Evolutionary conservation across 225 moss, liverwort and hornwort species (phyloP).

Genomic region (Pseudisothecium myosuroides): DNA sequence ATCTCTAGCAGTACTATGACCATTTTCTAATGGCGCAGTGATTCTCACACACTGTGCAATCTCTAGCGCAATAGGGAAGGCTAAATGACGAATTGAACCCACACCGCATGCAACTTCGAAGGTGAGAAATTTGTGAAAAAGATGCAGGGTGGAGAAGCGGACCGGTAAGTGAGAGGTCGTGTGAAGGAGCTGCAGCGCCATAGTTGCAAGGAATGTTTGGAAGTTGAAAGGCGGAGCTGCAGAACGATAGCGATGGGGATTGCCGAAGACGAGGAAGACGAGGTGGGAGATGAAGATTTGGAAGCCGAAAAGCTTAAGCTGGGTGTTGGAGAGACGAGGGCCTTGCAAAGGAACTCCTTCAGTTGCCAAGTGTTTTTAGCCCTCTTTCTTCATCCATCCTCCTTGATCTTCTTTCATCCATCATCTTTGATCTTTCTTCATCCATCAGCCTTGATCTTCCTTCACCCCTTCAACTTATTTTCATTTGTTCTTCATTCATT

Average conservation of each 20-base stretch:
- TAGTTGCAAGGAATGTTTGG: neutral
- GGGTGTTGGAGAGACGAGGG: neutral
- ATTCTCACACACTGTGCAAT: neutral
- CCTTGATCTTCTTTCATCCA: no score
- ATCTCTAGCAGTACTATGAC: neutral
- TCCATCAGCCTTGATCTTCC: neutral
- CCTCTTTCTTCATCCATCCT: neutral
- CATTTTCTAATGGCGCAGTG: neutral
- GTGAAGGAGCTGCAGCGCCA: constrained; percentile 18
- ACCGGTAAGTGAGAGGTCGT: constrained; percentile 7
- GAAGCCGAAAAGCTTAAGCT: neutral
- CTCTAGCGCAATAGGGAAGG: neutral
- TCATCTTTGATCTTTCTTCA: neutral
- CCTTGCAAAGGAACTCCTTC: neutral
- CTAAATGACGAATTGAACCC: neutral
- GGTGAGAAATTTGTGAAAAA: neutral
- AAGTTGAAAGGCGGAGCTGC: neutral
- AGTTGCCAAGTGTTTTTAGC: neutral
- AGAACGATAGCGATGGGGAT: neutral
- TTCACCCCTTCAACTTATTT: no score
- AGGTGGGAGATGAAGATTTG: neutral
- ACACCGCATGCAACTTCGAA: neutral
- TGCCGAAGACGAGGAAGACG: neutral
- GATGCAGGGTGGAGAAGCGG: neutral
- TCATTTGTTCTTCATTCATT: neutral